These are phyloP conservation scores for Falciphora oryzae DNA, from an alignment of 2,329 filamentous ascomycete species.

Conservation along the genomic window DNA sequence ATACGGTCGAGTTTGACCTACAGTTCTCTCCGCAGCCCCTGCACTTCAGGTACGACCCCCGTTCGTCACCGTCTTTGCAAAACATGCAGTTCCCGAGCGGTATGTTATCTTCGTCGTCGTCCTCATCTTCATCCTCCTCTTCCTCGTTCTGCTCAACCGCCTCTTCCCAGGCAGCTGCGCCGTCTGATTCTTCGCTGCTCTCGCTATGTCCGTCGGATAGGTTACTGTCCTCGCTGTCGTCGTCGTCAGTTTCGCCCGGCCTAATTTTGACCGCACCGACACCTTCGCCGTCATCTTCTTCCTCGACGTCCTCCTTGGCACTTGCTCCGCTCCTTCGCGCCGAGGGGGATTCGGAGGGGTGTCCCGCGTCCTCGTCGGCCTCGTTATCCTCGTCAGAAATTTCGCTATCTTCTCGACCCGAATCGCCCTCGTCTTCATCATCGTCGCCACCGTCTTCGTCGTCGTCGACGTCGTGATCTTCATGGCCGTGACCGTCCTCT, in stretches of 20 bases:
- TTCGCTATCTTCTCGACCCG: constrained; percentile 16
- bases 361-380: constrained; percentile 31
- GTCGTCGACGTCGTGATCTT: constrained; percentile 21
- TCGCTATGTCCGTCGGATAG: constrained; percentile 38
- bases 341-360: neutral
- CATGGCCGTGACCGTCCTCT: constrained; percentile 25
- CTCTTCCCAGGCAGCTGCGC: constrained; percentile 53
- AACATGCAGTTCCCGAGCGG: constrained; percentile 60
- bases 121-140: constrained; percentile 49
- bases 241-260: constrained; percentile 43
- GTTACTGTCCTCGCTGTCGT: constrained; percentile 31
- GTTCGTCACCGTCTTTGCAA: constrained; percentile 75
- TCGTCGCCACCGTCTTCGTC: constrained; percentile 24
- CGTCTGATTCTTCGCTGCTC: constrained; percentile 50
- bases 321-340: neutral
- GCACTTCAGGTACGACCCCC: constrained; percentile 73
- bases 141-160: constrained; percentile 45
- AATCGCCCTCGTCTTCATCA: constrained; percentile 21
- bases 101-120: constrained; percentile 49
- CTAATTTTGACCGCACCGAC: constrained; percentile 53
- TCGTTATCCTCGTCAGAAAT: constrained; percentile 20
- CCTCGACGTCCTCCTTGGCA: constrained; percentile 25
- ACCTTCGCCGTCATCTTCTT: constrained; percentile 46
- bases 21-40: constrained; percentile 74
- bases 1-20: constrained; percentile 43